Evolutionary conservation across 768 basidiomycete species (phyloP).

Genomic region (Suillus sp.): DNA sequence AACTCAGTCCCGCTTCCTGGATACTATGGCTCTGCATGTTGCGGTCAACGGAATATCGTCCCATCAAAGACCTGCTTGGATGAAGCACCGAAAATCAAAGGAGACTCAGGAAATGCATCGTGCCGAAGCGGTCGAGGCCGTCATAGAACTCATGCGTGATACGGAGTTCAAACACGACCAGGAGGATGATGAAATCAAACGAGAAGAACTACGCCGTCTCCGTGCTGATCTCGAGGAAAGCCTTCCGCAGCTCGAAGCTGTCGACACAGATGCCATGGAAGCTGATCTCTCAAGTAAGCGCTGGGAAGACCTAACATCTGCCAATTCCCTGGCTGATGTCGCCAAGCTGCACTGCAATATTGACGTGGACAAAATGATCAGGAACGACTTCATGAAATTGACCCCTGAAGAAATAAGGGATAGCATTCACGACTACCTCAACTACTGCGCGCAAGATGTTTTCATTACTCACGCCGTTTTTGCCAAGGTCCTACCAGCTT

Average conservation of each 20-base stretch:
- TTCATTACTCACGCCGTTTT: constrained; percentile 83
- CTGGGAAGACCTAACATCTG: constrained; percentile 94
- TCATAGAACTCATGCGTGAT: constrained; percentile 54
- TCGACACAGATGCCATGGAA: constrained; percentile 41
- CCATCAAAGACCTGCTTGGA: constrained; percentile 93
- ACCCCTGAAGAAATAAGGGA: constrained; percentile 65
- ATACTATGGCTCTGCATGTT: constrained; percentile 94
- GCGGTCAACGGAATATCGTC: constrained; percentile 94
- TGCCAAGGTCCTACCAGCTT: constrained; percentile 73
- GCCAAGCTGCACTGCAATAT: constrained; percentile 88
- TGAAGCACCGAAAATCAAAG: constrained; percentile 77
- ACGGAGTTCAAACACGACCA: constrained; percentile 36
- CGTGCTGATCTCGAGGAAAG: constrained; percentile 43
- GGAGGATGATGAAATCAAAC: constrained; percentile 43
- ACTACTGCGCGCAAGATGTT: constrained; percentile 88
- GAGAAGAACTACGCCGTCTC: constrained; percentile 42
- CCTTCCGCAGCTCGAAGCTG: constrained; percentile 38
- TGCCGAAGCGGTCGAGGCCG: constrained; percentile 64
- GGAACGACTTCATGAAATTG: constrained; percentile 74
- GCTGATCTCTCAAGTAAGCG: constrained; percentile 52
- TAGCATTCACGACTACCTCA: constrained; percentile 71
- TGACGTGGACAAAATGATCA: constrained; percentile 72
- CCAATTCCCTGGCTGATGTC: constrained; percentile 91
- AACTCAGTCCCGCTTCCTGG: constrained; percentile 79
- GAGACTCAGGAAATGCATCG: constrained; percentile 53